Evolutionary conservation across 768 basidiomycete genomes (phyloP), one percentile per base, ranked within the genome.

Genomic region (Grammothele lineata): DNA sequence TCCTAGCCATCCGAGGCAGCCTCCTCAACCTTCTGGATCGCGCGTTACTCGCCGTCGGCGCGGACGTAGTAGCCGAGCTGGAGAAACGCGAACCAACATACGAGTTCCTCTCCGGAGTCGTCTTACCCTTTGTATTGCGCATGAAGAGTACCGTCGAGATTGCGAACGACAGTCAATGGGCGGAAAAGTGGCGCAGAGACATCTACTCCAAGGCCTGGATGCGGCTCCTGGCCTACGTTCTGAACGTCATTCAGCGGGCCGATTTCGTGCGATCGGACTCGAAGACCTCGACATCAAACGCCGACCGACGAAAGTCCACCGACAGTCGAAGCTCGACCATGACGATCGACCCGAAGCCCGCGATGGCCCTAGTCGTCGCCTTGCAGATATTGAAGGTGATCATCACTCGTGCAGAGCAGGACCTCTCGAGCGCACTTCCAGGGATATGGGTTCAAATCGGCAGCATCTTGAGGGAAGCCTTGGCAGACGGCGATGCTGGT

Each of bases 301-400:
- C 59, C 10, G 74, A 75, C 39, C 71, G 76, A 11, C 70, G 74
- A 1, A 77, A 75, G 54, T 75, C 77, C 8, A 69, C 67, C 22
- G 74, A 75, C 50, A 71, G 34, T 67, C 74, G 22, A 64, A 44
- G 43, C 4, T 21, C 35, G 14, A 69, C 73, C 38, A 46, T 53
- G 19, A 53, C 39, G 23, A 33, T 37, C 34, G 43, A 53, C 46
- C 50, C 43, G 24, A 58, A 55, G 18, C 56, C 59, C 1, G 59
- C 66, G 1, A 62, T 68, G 45, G 62, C 58, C 14, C 45, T 70
- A 10, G 67, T 78, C 40, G 66, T 78, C 1, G 76, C 78, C 0
- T 57, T 89, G 21, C 87, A 88, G 60, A 70, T 83, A 14, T 64
- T 89, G 54, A 89, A 89, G 57, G 66, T 78, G 24, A 75, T 88